phyloP scores from a whole-genome alignment of 805 yeast genomes.

The Ogataea kodamae region DNA sequence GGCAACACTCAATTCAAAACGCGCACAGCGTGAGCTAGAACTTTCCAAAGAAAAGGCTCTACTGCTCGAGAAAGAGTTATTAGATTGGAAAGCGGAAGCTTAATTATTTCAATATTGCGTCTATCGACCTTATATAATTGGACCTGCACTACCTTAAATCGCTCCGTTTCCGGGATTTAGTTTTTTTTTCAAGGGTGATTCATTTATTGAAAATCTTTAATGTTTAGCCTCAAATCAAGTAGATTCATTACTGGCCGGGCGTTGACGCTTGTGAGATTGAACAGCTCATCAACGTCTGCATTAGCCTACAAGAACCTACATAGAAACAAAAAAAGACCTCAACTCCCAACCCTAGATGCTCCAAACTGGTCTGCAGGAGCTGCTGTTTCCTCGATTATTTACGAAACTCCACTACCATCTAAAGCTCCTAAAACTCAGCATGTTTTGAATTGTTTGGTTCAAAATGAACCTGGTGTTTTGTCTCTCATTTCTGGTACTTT shows the following conservation, averaged over 20 bases:
- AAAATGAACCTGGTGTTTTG: slow-evolving; percentile 97
- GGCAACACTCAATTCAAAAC: slow-evolving; percentile 39
- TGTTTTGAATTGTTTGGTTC: slow-evolving; percentile 93
- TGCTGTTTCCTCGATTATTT: slow-evolving; percentile 91
- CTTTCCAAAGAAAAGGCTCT: slow-evolving; percentile 52
- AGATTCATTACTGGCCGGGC: slow-evolving; percentile 13
- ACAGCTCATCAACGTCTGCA: slow-evolving; percentile 83
- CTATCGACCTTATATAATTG: slow-evolving; percentile 4
- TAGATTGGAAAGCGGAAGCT: slow-evolving; percentile 45
- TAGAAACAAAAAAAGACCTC: slow-evolving; percentile 81
- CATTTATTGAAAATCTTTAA: slow-evolving; percentile 7
- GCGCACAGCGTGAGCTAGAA: slow-evolving; percentile 54
- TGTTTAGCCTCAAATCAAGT: slow-evolving; percentile 18
- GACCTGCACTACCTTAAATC: slow-evolving; percentile 6
- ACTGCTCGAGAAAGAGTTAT: slow-evolving; percentile 53
- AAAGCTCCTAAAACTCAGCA: slow-evolving; percentile 71
- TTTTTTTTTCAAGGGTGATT: slow-evolving; percentile 5
- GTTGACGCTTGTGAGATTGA: slow-evolving; percentile 17
- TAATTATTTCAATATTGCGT: slow-evolving; percentile 3
- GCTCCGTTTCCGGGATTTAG: slow-evolving; percentile 11
- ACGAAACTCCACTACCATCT: slow-evolving; percentile 77
- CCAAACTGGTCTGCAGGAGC: slow-evolving; percentile 96
- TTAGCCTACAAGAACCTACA: slow-evolving; percentile 90
- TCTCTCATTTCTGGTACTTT: slow-evolving; percentile 90
- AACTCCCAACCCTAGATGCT: slow-evolving; percentile 87